phyloP scores from a whole-genome alignment of 805 yeast genomes.

The Kazachstania taianensis region DNA sequence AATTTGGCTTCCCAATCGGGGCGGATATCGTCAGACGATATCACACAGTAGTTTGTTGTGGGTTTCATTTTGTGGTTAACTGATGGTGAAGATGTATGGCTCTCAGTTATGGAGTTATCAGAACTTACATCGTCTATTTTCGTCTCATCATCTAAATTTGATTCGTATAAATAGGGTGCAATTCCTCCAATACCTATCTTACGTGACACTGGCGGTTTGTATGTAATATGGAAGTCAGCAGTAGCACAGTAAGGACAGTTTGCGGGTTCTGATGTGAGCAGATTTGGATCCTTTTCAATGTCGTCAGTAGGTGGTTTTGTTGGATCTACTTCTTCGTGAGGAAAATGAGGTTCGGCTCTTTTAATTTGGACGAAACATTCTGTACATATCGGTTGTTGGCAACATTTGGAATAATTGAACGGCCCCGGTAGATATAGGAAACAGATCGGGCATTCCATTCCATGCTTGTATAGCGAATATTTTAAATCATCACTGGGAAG shows the following conservation, averaged over 20 bases:
- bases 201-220: slow-evolving; percentile 49
- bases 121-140: too few species aligned
- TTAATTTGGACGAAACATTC: slow-evolving; percentile 76
- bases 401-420: slow-evolving; percentile 68
- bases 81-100: not conserved
- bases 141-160: not conserved
- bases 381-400: slow-evolving; percentile 87
- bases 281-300: slow-evolving; percentile 39
- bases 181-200: slow-evolving; percentile 48
- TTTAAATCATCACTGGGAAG: slow-evolving; percentile 34
- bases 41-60: slow-evolving; percentile 23
- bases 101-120: not conserved
- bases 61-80: not conserved
- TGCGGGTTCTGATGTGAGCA: slow-evolving; percentile 76
- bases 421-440: slow-evolving; percentile 43
- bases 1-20: slow-evolving; percentile 89
- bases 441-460: slow-evolving; percentile 89
- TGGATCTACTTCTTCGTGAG: slow-evolving; percentile 50
- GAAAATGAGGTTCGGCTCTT: slow-evolving; percentile 82
- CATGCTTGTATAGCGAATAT: slow-evolving; percentile 51
- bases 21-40: slow-evolving; percentile 71
- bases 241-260: slow-evolving; percentile 91
- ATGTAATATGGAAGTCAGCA: slow-evolving; percentile 74
- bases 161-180: slow-evolving; percentile 35
- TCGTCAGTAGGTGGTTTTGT: slow-evolving; percentile 21